phyloP scores from a whole-genome alignment of 805 yeast genomes.

The Cyberlindnera mycetangii region DNA sequence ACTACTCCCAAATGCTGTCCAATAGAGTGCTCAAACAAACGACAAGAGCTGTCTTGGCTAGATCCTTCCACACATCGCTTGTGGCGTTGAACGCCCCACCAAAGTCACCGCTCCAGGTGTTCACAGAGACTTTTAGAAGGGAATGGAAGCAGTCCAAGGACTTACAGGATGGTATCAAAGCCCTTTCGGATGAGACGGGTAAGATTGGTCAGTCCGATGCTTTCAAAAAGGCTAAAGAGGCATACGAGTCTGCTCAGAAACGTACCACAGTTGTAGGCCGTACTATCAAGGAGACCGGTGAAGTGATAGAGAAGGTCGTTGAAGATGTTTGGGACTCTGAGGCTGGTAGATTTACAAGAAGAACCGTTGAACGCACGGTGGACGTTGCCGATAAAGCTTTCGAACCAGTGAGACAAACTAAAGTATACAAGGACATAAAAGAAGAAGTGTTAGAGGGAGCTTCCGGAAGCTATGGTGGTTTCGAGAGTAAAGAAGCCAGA shows the following conservation, averaged over 20 bases:
- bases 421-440: constrained; percentile 82
- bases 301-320: constrained; percentile 87
- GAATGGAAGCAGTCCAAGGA: constrained; percentile 93
- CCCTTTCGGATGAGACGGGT: constrained; percentile 93
- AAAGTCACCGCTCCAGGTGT: constrained; percentile 86
- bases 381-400: constrained; percentile 81
- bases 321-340: constrained; percentile 95
- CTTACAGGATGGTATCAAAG: constrained; percentile 88
- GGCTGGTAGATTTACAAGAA: constrained; percentile 84
- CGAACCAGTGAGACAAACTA: constrained; percentile 91
- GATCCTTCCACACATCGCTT: constrained; percentile 26
- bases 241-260: constrained; percentile 81
- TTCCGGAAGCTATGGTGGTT: constrained; percentile 87
- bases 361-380: constrained; percentile 78
- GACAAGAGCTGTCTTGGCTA: constrained; percentile 9
- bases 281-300: constrained; percentile 86
- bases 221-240: constrained; percentile 88
- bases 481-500: constrained; percentile 81
- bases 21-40: constrained; percentile 8
- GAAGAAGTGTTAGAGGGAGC: constrained; percentile 93
- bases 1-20: constrained; percentile 6
- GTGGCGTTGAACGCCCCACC: constrained; percentile 30
- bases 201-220: constrained; percentile 92
- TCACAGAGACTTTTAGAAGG: constrained; percentile 83
- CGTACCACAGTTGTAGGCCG: constrained; percentile 66